phyloP scores from a whole-genome alignment of 1,284 basidiomycete species.

The Microbotryum saponariae region DNA sequence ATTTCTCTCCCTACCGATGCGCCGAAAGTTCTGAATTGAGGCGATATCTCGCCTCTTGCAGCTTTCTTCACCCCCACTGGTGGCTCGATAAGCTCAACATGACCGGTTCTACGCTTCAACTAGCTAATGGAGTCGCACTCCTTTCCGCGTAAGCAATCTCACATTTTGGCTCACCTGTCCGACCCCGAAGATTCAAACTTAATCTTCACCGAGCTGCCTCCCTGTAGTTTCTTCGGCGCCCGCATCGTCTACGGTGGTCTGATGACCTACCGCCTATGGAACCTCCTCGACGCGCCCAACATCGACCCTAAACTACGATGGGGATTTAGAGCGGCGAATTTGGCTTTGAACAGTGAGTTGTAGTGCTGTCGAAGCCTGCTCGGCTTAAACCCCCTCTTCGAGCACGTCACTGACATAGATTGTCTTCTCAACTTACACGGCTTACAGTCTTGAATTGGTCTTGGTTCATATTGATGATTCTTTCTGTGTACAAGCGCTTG shows the following conservation, averaged over 20 bases:
- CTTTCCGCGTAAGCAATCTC: conserved; percentile 16
- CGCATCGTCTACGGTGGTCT: background rate
- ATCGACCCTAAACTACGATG: background rate
- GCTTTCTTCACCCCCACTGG: conserved; percentile 44
- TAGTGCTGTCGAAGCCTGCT: background rate
- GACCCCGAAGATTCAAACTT: background rate
- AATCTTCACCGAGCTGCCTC: background rate
- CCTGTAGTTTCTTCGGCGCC: background rate
- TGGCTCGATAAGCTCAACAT: conserved; percentile 42
- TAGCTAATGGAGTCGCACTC: conserved; percentile 41
- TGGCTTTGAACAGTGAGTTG: background rate
- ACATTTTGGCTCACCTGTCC: background rate
- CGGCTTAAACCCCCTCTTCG: background rate
- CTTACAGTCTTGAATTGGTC: conserved; percentile 1
- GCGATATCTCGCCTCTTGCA: background rate
- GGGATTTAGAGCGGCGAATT: background rate
- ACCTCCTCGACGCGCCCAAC: background rate
- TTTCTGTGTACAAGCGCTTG: conserved; percentile 4
- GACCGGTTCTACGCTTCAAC: conserved; percentile 39
- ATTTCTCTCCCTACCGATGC: background rate
- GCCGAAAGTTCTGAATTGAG: background rate
- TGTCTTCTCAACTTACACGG: background rate
- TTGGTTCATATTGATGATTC: conserved; percentile 5
- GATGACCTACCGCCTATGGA: background rate
- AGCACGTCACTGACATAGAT: background rate